Base-by-base conservation (phyloP, 2,329 filamentous ascomycete species). In the Alternaria ethzedia region DNA sequence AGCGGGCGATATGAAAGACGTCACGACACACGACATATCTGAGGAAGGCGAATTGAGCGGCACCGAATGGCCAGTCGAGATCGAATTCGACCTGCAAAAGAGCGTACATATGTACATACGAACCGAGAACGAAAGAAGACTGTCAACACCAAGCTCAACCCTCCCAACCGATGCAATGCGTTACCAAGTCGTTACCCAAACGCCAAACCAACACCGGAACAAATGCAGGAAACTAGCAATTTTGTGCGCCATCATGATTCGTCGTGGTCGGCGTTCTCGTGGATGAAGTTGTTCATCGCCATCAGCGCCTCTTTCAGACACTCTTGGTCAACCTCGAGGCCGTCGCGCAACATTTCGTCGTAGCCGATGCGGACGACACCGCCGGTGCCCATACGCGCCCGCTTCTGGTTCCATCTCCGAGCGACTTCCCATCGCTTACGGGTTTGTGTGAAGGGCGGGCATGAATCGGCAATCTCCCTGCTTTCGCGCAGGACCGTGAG, bases 211-310 rank as follows among this genome's bases (percentile, higher is more conserved):
- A 75, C 63, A 58, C 67, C 66, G 36, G 47, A 43, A 30, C 20
- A 32, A 23, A 59, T 63, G 60, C 60, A 41, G 28, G 52, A 65
- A 50, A 54, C 17, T 17, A 17, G 17, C 41, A 67, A 57, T 54
- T 52, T 57, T 57, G 64, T 57, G 54, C 56, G 60, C 60, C 63
- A 54, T 70, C 66, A 72, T 69, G 60, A 63, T 59, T 63, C 60
- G 15, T 71, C 70, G 44, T 68, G 72, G 57, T 80, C 78, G 50
- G 71, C 72, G 45, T 70, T 70, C 57, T 80, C 77, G 30, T 79
- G 72, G 67, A 80, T 79, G 68, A 79, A 80, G 68, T 79, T 79
- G 66, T 80, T 79, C 45, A 80, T 57, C 11, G 77, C 76, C 57
- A 74, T 74, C 57, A 80, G 63, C 9, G 76, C 77, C 61, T 75